phyloP scores from a whole-genome alignment of 2,329 filamentous ascomycete genomes.

The Pseudocercospora musae region DNA sequence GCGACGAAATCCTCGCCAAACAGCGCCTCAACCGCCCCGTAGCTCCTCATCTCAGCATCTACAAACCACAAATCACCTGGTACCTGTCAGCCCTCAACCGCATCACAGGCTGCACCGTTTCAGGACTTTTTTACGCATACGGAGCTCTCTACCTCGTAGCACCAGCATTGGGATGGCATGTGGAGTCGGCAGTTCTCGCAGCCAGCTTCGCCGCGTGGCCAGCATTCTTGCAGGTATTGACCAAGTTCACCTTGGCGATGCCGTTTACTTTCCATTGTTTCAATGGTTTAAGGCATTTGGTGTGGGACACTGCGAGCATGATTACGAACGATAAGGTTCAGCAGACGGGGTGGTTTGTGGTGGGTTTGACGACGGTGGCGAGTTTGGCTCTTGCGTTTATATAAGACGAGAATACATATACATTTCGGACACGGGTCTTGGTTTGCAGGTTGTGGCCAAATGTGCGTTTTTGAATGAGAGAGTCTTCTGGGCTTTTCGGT shows the following conservation, averaged over 20 bases:
- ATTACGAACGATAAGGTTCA: slow-evolving; percentile 64
- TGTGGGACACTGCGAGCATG: slow-evolving; percentile 63
- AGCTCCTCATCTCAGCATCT: slow-evolving; percentile 80
- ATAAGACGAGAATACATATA: slow-evolving; percentile 11
- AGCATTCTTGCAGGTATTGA: slow-evolving; percentile 53
- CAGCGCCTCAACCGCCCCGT: slow-evolving; percentile 81
- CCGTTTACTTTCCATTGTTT: slow-evolving; percentile 67
- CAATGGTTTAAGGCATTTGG: slow-evolving; percentile 69
- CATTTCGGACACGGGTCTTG: background rate
- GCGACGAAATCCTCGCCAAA: slow-evolving; percentile 65
- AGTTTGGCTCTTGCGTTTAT: slow-evolving; percentile 48
- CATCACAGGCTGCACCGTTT: slow-evolving; percentile 73
- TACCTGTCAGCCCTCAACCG: slow-evolving; percentile 73
- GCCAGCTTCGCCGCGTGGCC: slow-evolving; percentile 63
- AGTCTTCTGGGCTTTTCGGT: background rate
- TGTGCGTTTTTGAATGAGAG: background rate
- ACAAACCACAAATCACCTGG: slow-evolving; percentile 83
- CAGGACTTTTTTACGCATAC: slow-evolving; percentile 75
- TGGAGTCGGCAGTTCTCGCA: slow-evolving; percentile 62
- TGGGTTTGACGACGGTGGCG: slow-evolving; percentile 54
- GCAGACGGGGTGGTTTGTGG: slow-evolving; percentile 61
- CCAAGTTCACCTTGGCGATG: slow-evolving; percentile 59
- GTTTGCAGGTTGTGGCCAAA: background rate
- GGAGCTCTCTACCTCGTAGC: slow-evolving; percentile 76
- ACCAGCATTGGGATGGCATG: slow-evolving; percentile 69